Base-by-base conservation (phyloP, 768 basidiomycete genomes). In the Sutorius australiensis region DNA sequence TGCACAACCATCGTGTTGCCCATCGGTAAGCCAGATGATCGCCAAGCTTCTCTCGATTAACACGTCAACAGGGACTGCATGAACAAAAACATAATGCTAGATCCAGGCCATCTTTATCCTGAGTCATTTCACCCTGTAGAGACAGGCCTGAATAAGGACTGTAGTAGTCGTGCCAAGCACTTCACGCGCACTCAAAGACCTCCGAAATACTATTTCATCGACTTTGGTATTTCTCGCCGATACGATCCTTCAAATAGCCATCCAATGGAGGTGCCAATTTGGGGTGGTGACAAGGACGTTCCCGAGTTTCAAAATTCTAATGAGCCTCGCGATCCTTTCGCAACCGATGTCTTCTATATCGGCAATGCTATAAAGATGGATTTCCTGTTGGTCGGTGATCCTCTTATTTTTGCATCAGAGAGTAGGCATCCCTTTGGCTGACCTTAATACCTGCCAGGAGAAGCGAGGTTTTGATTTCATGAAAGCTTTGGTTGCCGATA, bases 341-440 rank as follows among this genome's bases (percentile, higher is more conserved):
- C 71, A 0, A 72, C 70, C 0, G 78, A 80, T 36, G 63, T 80
- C 0, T 80, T 76, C 53, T 72, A 72, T 37, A 53, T 78, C 1
- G 77, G 76, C 0, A 77, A 77, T 48, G 24, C 70, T 11, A 63
- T 76, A n/a, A 58, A 56, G 14, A 50, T 32, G 42, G 58, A 71
- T 17, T 72, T 76, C 45, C 21, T 70, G 0, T 48, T 63, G 50
- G 74, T 76, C 47, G 17, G 17, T 19, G 10, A 6, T 12, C 38
- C n/a, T n/a, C n/a, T n/a, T n/a, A n/a, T n/a, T n/a, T n/a, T n/a
- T n/a, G n/a, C n/a, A n/a, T n/a, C n/a, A n/a, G n/a, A n/a, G n/a
- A n/a, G n/a, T n/a, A n/a, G n/a, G n/a, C n/a, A n/a, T n/a, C n/a
- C n/a, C n/a, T n/a, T n/a, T n/a, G n/a, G n/a, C n/a, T n/a, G n/a